Percentiles rank a stretch among this genome's conserved stretches.
phyloP scores from a whole-genome alignment of 352 stramenopile species.

The Chrysophaeum taylorii region DNA sequence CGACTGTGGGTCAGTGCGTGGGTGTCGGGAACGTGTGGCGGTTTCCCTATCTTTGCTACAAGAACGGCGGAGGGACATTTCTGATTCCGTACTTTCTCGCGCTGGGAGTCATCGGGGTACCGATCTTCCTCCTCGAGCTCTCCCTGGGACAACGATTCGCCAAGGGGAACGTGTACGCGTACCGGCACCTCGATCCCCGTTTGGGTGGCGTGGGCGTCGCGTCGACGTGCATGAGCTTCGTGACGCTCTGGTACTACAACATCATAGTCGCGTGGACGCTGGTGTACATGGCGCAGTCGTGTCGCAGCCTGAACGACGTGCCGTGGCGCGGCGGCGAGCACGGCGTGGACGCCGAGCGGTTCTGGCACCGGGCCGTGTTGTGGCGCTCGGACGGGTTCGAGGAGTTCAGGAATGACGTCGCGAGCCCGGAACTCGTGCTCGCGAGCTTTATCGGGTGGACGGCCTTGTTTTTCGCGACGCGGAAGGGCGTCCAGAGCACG shows the following conservation, averaged over 20 bases:
- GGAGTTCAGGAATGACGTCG: neutral
- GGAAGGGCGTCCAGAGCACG: slow-evolving; percentile 15
- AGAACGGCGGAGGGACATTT: slow-evolving; percentile 23
- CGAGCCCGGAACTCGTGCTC: neutral
- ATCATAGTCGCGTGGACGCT: slow-evolving; percentile 21
- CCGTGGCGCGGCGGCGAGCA: slow-evolving; percentile 18
- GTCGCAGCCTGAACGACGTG: neutral
- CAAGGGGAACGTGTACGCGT: slow-evolving; percentile 8
- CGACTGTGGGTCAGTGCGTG: slow-evolving; percentile 17
- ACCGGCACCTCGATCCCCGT: slow-evolving; percentile 3
- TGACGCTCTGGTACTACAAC: slow-evolving; percentile 18
- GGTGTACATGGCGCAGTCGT: slow-evolving; percentile 20
- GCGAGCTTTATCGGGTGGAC: slow-evolving; percentile 18
- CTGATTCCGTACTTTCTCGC: slow-evolving; percentile 24
- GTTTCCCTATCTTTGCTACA: slow-evolving; percentile 24
- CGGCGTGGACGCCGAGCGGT: neutral
- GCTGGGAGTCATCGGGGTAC: slow-evolving; percentile 20
- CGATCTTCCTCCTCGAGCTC: slow-evolving; percentile 23
- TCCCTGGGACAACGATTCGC: slow-evolving; percentile 20
- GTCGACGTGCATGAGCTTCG: slow-evolving; percentile 12
- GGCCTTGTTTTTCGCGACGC: slow-evolving; percentile 11
- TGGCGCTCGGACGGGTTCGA: neutral
- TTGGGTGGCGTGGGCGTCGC: slow-evolving; percentile 17
- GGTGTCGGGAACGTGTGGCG: slow-evolving; percentile 30
- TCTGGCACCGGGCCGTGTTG: neutral